Percentiles rank a stretch among this genome's conserved stretches.
Evolutionary conservation across 331 rosid genomes (phyloP).

Genomic region (Malus hybrid): DNA sequence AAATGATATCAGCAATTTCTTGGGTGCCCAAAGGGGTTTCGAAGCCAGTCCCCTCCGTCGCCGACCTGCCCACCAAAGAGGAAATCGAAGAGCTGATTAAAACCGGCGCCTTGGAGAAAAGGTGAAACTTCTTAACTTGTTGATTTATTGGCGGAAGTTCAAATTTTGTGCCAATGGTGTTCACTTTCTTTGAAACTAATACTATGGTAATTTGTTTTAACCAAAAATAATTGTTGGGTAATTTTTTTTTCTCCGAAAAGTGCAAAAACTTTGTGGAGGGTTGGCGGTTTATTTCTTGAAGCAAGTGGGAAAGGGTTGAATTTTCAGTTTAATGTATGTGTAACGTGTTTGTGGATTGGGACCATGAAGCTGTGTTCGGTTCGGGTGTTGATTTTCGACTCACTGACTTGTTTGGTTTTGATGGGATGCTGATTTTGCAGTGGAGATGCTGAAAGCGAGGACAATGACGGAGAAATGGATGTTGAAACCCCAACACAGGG

Average conservation of each 20-base stretch:
- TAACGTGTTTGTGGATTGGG: neutral
- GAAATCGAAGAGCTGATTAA: conserved; percentile 49
- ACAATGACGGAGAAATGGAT: conserved; percentile 34
- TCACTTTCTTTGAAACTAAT: neutral
- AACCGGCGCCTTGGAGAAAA: conserved; percentile 11
- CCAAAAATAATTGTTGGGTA: neutral
- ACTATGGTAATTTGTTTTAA: too few species aligned
- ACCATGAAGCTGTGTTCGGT: neutral
- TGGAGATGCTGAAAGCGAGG: conserved; percentile 37
- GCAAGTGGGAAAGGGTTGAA: neutral
- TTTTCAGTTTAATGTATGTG: neutral
- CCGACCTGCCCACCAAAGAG: conserved; percentile 70
- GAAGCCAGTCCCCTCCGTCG: conserved; percentile 45
- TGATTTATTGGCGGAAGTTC: neutral
- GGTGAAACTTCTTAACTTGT: conserved; percentile 1
- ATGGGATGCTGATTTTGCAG: conserved; percentile 17
- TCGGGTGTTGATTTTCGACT: neutral
- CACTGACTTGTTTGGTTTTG: neutral
- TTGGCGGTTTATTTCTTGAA: neutral
- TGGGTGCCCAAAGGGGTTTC: conserved; percentile 83
- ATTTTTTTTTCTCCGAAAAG: neutral
- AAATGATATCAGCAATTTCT: conserved; percentile 64
- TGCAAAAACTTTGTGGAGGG: neutral
- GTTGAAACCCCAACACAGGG: conserved; percentile 9
- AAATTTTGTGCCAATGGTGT: neutral